A percentile compares a stretch with the other conserved stretches of the same genome.
Conservation (phyloP, 345 rosid species). For the Rhodamnia rubescens region DNA sequence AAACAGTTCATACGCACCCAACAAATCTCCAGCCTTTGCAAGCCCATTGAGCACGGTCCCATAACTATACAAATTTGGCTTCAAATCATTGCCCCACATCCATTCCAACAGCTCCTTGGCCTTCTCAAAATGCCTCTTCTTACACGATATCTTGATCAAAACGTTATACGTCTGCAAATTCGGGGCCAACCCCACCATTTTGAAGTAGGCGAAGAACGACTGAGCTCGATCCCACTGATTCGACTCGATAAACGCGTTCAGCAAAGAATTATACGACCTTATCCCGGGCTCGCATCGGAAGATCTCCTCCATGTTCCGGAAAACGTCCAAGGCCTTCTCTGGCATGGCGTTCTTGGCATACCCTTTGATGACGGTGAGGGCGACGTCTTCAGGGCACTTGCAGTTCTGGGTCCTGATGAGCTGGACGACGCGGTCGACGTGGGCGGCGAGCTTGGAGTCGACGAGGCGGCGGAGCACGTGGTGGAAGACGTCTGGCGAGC, state of each 20-base stretch:
- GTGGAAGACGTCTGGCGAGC: slow-evolving; percentile 56
- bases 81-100: slow-evolving; percentile 43
- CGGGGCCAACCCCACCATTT: slow-evolving; percentile 37
- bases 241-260: slow-evolving; percentile 51
- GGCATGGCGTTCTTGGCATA: slow-evolving; percentile 58
- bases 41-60: slow-evolving; percentile 43
- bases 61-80: slow-evolving; percentile 55
- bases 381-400: slow-evolving; percentile 69
- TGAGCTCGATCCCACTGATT: slow-evolving; percentile 47
- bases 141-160: slow-evolving; percentile 65
- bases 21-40: slow-evolving; percentile 40
- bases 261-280: slow-evolving; percentile 52
- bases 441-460: slow-evolving; percentile 19
- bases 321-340: slow-evolving; percentile 44
- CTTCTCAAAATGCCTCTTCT: slow-evolving; percentile 43
- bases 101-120: slow-evolving; percentile 43
- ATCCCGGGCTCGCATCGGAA: slow-evolving; percentile 73
- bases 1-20: slow-evolving; percentile 51
- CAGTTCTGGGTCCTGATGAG: slow-evolving; percentile 46
- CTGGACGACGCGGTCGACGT: slow-evolving; percentile 42
- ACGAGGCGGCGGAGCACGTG: slow-evolving; percentile 71
- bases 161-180: slow-evolving; percentile 68
- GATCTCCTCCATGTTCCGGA: slow-evolving; percentile 48
- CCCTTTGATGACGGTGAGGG: slow-evolving; percentile 48
- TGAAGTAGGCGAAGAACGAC: slow-evolving; percentile 35